Evolutionary conservation across 2,329 filamentous ascomycete species (phyloP), one percentile per base, ranked within the genome.

Genomic region (Penicillium crustosum): DNA sequence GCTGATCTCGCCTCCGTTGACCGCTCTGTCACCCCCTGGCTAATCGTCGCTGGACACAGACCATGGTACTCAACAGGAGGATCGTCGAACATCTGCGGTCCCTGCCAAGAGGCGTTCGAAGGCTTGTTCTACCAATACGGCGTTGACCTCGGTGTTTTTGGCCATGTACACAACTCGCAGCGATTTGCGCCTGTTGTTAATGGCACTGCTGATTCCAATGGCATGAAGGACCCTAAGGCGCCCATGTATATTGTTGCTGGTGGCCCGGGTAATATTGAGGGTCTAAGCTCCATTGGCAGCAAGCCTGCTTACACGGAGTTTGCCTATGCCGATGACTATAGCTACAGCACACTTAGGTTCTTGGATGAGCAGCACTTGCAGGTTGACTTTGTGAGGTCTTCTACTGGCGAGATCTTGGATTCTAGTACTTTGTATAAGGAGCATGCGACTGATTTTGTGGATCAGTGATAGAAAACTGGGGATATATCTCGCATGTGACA

Each of bases 121-220:
- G 70, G 73, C 0, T 66, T 85, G 3, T 68, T 86, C 7, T 82
- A 83, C 70, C 75, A 78, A 51, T 83, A 85, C 66, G 82, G 82
- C 29, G 83, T 86, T 21, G 83, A 86, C 61, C 68, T 85, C 5
- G 82, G 71, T 27, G 73, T 86, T 7, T 83, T 84, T 61, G 83
- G 83, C 2, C 83, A 86, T 64, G 81, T 83, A 15, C 83, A 86
- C 70, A 84, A 83, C 70, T 79, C 81, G 27, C 82, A 86, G 71
- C 78, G 83, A 1, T 82, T 84, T 62, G 59, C 74, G 2, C 70
- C 70, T 0, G 64, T 70, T 5, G 56, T 62, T 33, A 68, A 72
- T 19, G 63, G 57, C 10, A 66, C 81, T 73, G 67, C 67, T 0
- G 72, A 84, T 66, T 8, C 81, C 61, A 60, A 81, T 56, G 61